Base-by-base conservation (phyloP, 2,329 filamentous ascomycete species). In the Paecilomyces sp. region DNA sequence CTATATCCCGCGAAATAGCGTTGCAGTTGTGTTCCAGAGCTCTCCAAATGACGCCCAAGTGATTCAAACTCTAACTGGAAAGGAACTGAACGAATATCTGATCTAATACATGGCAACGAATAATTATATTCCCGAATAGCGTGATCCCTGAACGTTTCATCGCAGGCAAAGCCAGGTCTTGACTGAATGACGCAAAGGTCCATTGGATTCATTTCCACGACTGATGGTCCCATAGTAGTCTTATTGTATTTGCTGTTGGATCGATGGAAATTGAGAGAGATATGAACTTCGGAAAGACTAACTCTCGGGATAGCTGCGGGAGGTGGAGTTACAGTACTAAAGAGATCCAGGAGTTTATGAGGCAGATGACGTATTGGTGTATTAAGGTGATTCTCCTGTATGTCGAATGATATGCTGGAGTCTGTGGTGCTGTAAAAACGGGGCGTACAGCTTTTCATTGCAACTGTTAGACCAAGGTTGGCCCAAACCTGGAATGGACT, bases 401-500 rank as follows among this genome's bases (percentile, higher is more conserved):
- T 57, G 11, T 65, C 63, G 57, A 73, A 64, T 6, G 57, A 59
- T 22, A 74, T 54, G 2, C 60, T 55, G 15, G 67, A 59, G 12
- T 18, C 51, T 7, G 52, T 60, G 33, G 61, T 54, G 18, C 18
- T 5, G 55, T 60, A 28, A 1, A 53, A 33, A 25, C 62, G 54
- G 3, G 18, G 8, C 8, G 18, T n/a, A 28, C 54, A 64, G n/a
- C 58, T 64, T 59, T 68, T 69, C 30, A 64, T 64, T 6, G 63
- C 54, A 7, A 66, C 60, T 5, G 55, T 56, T 28, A 74, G 68
- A 13, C 67, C 69, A 53, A 74, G 60, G 28, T 71, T 65, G 1
- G 66, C 56, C 73, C 73, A 76, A 33, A 71, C 58, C 74, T 76
- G 28, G 33, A 52, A 36, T 15, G 15, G 9, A 52, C 31, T 15